Evolutionary conservation across 495 filamentous ascomycete genomes (phyloP), one percentile per base, ranked within the genome.

Genomic region (Aspergillus hancockii): DNA sequence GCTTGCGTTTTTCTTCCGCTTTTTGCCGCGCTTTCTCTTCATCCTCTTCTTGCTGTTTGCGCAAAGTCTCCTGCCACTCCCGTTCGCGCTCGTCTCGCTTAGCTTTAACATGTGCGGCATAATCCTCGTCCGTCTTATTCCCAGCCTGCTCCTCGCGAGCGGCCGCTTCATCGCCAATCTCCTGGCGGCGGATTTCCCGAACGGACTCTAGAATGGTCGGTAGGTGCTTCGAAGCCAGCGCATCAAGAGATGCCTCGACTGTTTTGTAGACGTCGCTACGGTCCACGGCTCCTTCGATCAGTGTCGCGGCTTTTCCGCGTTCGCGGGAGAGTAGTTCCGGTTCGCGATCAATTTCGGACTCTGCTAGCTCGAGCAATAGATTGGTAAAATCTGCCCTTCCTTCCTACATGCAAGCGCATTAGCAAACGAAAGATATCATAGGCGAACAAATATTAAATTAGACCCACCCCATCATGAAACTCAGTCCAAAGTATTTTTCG

Each of bases 211-310:
- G 80, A 36, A 93, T 88, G 21, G 82, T 79, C 9, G 73, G 75
- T 14, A 89, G 71, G 57, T 87, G 79, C 38, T 85, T 76, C 57
- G 88, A 82, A 49, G 93, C 86, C 51, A 93, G 79, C 21, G 71
- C 69, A 64, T 91, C 83, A 31, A 97, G 80, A 23, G 85, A 81
- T 1, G 77, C 75, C 59, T 91, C 83, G 5, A 88, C 89, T 50
- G 79, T 83, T 58, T 90, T 87, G 73, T 95, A 97, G 43, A 94
- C 84, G 54, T 88, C 88, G 53, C 84, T 87, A 46, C 92, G 85
- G 62, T 95, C 91, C 30, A 91, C 87, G 0, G 90, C 91, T 46
- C 92, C 92, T 70, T 96, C 91, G 49, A 97, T 88, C 19, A 97
- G 79, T 5, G 89, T 84, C 21, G 89, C 90, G 34, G 91, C 90